A percentile compares a stretch with the other conserved stretches of the same genome.
Evolutionary conservation across 2,329 filamentous ascomycete species (phyloP).

Genomic region (Juglanconis sp.): DNA sequence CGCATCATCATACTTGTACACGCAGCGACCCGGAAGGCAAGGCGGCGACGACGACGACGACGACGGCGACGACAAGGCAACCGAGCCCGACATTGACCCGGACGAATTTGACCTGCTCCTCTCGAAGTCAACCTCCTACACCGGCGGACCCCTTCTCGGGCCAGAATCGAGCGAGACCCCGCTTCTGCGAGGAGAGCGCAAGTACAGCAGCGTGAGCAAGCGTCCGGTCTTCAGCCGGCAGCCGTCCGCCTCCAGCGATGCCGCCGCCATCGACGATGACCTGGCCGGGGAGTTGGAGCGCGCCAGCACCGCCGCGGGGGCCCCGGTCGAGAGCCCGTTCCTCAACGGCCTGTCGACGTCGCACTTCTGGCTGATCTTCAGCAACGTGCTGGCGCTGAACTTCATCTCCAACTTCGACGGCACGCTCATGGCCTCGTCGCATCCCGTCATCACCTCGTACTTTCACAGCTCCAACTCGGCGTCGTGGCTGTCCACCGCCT

Average conservation of each 20-base stretch:
- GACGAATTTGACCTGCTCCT: constrained; percentile 36
- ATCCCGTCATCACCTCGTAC: constrained; percentile 75
- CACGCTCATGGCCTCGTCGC: constrained; percentile 77
- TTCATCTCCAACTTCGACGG: constrained; percentile 67
- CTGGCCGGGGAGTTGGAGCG: not conserved
- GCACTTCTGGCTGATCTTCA: constrained; percentile 63
- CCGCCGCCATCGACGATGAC: constrained; percentile 6
- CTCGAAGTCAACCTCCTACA: constrained; percentile 37
- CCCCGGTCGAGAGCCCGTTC: constrained; percentile 25
- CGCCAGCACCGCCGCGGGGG: not conserved
- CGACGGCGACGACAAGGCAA: not conserved
- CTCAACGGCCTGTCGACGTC: constrained; percentile 44
- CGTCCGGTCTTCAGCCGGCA: constrained; percentile 7
- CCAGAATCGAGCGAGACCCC: constrained; percentile 39
- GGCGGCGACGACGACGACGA: not conserved
- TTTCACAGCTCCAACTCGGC: constrained; percentile 75
- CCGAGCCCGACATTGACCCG: constrained; percentile 25
- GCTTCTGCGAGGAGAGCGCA: constrained; percentile 35
- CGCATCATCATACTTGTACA: not conserved
- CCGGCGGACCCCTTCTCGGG: constrained; percentile 36
- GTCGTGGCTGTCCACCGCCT: constrained; percentile 79
- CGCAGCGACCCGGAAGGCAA: not conserved
- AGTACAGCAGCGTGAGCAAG: constrained; percentile 23
- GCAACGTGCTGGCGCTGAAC: constrained; percentile 54
- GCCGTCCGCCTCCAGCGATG: constrained; percentile 6